A percentile compares a stretch with the other conserved stretches of the same genome.
Conservation (phyloP, 148 eudicot genomes). For the Silene latifolia region DNA sequence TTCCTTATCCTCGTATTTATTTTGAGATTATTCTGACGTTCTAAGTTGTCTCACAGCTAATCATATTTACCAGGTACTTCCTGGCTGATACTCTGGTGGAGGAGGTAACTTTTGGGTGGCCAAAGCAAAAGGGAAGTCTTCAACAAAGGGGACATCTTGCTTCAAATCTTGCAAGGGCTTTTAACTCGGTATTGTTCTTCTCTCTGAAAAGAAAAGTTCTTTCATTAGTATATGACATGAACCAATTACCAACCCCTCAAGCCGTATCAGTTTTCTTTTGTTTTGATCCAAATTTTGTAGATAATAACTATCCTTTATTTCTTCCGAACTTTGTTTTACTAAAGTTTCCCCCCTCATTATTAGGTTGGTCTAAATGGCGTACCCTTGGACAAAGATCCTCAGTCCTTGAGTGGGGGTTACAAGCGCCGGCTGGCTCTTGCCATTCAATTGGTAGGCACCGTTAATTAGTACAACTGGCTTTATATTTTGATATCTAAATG, state of each 20-base stretch:
- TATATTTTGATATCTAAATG: background rate
- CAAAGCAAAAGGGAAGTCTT: conserved; percentile 61
- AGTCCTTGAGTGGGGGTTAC: conserved; percentile 94
- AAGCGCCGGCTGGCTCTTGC: conserved; percentile 95
- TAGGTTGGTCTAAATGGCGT: conserved; percentile 88
- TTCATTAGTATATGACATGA: conserved; percentile 7
- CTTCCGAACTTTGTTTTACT: background rate
- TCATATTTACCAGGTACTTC: conserved; percentile 51
- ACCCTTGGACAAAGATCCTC: conserved; percentile 89
- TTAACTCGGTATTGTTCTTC: conserved; percentile 57
- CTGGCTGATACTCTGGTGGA: conserved; percentile 79
- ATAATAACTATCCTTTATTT: background rate
- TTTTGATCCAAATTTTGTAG: background rate
- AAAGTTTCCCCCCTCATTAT: background rate
- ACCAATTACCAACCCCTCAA: background rate
- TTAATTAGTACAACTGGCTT: conserved; percentile 4
- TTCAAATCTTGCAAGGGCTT: conserved; percentile 68
- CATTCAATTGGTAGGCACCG: conserved; percentile 68
- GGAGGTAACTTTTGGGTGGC: conserved; percentile 94
- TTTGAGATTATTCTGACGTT: background rate
- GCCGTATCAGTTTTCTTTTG: background rate
- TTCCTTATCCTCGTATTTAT: background rate
- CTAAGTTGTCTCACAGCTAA: conserved; percentile 2
- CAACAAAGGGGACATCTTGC: conserved; percentile 66
- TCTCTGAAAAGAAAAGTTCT: background rate